phyloP scores from a whole-genome alignment of 345 rosid genomes.

The Aquilaria malaccensis region DNA sequence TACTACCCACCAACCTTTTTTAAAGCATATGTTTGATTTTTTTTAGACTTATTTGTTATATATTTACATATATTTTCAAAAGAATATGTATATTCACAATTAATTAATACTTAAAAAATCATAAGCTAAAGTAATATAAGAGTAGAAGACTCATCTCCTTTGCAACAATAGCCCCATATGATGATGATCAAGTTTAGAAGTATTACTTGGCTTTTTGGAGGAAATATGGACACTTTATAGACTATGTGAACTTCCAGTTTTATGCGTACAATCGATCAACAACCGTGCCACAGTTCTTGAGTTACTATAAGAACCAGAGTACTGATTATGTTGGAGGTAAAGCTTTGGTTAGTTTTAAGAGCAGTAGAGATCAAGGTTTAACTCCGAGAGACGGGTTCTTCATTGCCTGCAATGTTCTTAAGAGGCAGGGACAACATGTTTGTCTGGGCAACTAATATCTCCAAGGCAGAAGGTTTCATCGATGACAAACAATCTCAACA shows the following conservation, averaged over 20 bases:
- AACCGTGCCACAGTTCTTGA: constrained; percentile 30
- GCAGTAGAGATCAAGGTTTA: constrained; percentile 41
- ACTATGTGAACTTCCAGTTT: constrained; percentile 56
- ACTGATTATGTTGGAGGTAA: constrained; percentile 36
- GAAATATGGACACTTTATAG: constrained; percentile 47
- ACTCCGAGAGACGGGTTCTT: constrained; percentile 40
- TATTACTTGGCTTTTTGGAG: constrained; percentile 49
- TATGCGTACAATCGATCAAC: constrained; percentile 42
- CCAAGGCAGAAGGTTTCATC: constrained; percentile 33
- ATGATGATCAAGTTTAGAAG: constrained; percentile 27
- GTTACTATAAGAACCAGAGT: constrained; percentile 28
- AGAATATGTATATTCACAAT: no score
- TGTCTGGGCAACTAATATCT: constrained; percentile 56
- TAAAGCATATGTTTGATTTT: no score
- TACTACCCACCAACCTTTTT: no score
- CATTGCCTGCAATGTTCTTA: constrained; percentile 29
- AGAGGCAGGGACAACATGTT: constrained; percentile 33
- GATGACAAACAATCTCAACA: constrained; percentile 32
- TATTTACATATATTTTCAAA: no score
- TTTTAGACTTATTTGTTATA: no score
- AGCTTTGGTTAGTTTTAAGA: constrained; percentile 39
- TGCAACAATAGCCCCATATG: constrained; percentile 55
- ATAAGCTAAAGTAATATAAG: background rate
- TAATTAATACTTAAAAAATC: no score
- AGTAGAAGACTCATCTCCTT: constrained; percentile 24